Evolutionary conservation across 345 rosid genomes (phyloP).

Genomic region (Salix suchowensis): DNA sequence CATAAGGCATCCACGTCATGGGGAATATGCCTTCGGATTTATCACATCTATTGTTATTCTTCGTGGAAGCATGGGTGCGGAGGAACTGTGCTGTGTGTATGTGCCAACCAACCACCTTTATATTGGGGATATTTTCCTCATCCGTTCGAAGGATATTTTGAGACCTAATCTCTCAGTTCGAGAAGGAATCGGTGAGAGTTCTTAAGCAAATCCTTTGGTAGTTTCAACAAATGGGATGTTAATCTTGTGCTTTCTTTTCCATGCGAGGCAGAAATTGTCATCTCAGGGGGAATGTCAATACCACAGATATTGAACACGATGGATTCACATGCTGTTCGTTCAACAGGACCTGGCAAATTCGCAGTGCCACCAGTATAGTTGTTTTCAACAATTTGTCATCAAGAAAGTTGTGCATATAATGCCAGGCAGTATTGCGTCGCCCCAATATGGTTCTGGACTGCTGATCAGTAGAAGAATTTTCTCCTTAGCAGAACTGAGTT

Average conservation of each 20-base stretch:
- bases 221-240: background rate
- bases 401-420: background rate
- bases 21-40: conserved; percentile 66
- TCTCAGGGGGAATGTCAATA: conserved; percentile 67
- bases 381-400: background rate
- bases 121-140: conserved; percentile 57
- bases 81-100: conserved; percentile 64
- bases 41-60: conserved; percentile 64
- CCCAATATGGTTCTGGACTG: too few relatives aligned
- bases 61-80: conserved; percentile 44
- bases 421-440: background rate
- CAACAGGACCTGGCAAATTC: conserved; percentile 31
- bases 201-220: background rate
- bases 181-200: conserved; percentile 55
- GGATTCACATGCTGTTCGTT: conserved; percentile 32
- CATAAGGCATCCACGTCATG: conserved; percentile 59
- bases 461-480: too few relatives aligned
- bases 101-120: conserved; percentile 69
- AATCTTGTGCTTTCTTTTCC: background rate
- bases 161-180: conserved; percentile 65
- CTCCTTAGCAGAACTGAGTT: too few relatives aligned
- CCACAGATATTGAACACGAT: conserved; percentile 49
- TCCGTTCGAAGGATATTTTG: conserved; percentile 54
- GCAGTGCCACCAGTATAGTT: conserved; percentile 30
- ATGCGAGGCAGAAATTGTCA: conserved; percentile 51